Base-by-base conservation (phyloP, 2,329 filamentous ascomycete genomes). In the Elsinoe perseae region DNA sequence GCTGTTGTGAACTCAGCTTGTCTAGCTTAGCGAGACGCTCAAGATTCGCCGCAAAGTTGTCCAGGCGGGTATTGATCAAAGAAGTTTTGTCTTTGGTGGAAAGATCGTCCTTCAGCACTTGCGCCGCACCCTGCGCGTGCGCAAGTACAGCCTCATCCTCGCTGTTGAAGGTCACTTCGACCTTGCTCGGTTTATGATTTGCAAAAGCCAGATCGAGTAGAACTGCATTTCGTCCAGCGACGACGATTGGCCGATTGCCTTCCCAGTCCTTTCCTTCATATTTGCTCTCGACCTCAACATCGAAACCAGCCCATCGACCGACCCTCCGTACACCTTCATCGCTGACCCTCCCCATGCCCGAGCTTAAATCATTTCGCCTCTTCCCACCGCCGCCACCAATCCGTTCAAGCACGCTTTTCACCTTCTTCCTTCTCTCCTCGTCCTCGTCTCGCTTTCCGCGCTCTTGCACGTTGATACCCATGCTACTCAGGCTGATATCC, bases 311-410 rank as follows among this genome's bases (percentile, higher is more conserved):
- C 56, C 81, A 77, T 63, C 81, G 80, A 7, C 83, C 85, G 27
- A 92, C 72, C 55, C 86, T 78, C 67, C 87, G 83, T n/a, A 93
- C 75, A 2, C 86, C 86, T 27, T 86, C 82, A 64, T 88, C 85
- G 62, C 86, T 88, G 34, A 92, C 82, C 38, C 83, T 73, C 3
- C 85, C 85, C 60, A 83, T 87, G 65, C 80, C 85, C 59, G 77
- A 80, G 84, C 57, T 91, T 83, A 62, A 74, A 83, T 42, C 82
- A 81, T 61, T 16, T 54, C 50, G 20, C 23, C 5, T 55, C 20
- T 18, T 34, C 32, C 28, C 18, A 4, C 32, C 10, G 14, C 32
- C 27, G n/a, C 57, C 46, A 28, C 36, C 30, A 7, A 61, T 48
- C n/a, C 53, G 57, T 18, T 18, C 54, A 5, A 89, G 81, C 10